Base-by-base conservation (phyloP, 2,329 filamentous ascomycete genomes). In the Paracoccidioides brasiliensis region DNA sequence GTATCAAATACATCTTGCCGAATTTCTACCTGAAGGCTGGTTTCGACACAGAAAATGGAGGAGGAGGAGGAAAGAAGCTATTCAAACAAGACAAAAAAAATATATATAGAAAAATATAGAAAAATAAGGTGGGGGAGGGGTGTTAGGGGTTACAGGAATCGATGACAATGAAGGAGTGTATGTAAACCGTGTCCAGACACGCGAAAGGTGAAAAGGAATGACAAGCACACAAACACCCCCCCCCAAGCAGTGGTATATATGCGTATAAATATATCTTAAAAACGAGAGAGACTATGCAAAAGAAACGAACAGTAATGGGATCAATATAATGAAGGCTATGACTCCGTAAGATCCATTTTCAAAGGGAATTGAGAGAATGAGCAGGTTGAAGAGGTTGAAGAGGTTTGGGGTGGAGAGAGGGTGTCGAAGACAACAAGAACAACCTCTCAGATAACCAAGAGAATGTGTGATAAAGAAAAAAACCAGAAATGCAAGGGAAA, bases 1-100 rank as follows among this genome's bases (percentile, higher is more conserved):
- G 57, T 52, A 59, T n/a, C 49, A 53, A 53, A 44, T 58, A 55
- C 58, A 62, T 59, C 30, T 53, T 59, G 54, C 30, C 49, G 22
- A 15, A 8, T 52, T 32, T 14, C 10, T 37, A 42, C 9, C 15
- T 15, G 32, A 32, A 12, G 8, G 14, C 38, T 49, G 40, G 52
- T 40, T 14, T 55, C 30, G 43, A 50, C 45, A 33, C 43, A 12
- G n/a, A 10, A 32, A 33, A 52, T 15, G 22, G 12, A 48, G 46
- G 49, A 9, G 22, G 22, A 50, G n/a, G n/a, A 43, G 28, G 33
- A 40, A 33, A 58, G 48, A 6, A 41, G 37, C 42, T 22, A 22
- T 1, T 22, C 22, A 22, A 22, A 22, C 22, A 22, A 22, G 22
- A 22, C 22, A 22, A n/a, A 7, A 7, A 6, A 46, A 6, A 14